phyloP scores from a whole-genome alignment of 108 stramenopile genomes.

The Skeletonema tropicum region DNA sequence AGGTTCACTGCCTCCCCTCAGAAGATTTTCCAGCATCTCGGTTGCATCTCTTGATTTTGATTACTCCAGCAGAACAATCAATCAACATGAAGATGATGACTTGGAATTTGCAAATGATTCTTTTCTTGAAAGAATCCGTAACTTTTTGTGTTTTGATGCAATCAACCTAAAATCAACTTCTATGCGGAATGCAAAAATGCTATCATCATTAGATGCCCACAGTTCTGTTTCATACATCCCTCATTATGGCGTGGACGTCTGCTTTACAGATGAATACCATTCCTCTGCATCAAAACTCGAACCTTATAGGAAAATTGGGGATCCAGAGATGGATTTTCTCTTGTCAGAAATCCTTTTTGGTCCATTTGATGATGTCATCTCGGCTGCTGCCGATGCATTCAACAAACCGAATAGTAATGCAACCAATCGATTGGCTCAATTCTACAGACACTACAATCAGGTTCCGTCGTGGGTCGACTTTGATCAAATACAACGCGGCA shows the following conservation, averaged over 20 bases:
- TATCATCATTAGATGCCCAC: not conserved
- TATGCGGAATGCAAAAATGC: constrained; percentile 11
- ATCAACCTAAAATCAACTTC: constrained; percentile 10
- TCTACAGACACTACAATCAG: constrained; percentile 36
- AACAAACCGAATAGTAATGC: not conserved
- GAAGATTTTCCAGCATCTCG: not conserved
- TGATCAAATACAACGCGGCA: constrained; percentile 74
- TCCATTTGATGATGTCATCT: constrained; percentile 61
- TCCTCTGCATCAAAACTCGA: constrained; percentile 58
- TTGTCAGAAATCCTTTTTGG: constrained; percentile 54
- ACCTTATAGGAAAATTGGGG: constrained; percentile 70
- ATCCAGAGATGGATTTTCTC: constrained; percentile 64
- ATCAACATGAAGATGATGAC: too few species aligned
- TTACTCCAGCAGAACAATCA: not conserved
- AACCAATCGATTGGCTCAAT: constrained; percentile 6
- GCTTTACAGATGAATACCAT: constrained; percentile 45
- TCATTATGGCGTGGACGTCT: constrained; percentile 34
- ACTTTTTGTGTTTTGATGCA: constrained; percentile 19
- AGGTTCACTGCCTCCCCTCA: not conserved
- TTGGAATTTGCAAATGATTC: not conserved
- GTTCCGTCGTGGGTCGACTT: constrained; percentile 76
- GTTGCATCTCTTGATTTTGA: not conserved
- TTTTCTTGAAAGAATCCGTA: not conserved
- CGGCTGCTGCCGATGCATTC: constrained; percentile 1
- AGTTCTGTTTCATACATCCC: constrained; percentile 8